Evolutionary conservation across 192 early-diverging fungal species (phyloP), one percentile per base, ranked within the genome.

Genomic region (Linnemannia exigua): DNA sequence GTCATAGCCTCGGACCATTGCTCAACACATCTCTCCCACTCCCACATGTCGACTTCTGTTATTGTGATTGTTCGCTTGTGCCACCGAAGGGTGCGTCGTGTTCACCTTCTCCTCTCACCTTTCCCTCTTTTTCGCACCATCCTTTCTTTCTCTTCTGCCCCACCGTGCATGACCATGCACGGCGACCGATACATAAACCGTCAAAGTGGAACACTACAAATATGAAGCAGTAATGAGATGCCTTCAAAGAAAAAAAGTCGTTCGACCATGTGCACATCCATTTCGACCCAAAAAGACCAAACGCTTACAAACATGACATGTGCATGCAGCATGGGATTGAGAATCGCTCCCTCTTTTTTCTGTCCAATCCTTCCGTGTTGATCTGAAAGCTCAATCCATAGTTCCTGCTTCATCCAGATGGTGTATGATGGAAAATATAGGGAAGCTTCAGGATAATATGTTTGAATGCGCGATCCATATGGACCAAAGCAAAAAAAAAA

Each of bases 301-400:
- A 75, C 28, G 70, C 77, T 71, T 72, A 71, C 77, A 79, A 61
- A 70, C 70, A 63, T 63, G 48, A 72, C 68, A 58, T 63, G 36
- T 71, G 70, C 69, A 47, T 72, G 77, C 58, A 63, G 58, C 77
- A 79, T 73, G 78, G 74, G 54, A 66, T 79, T 58, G 71, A 79
- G 58, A 73, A 73, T 73, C 78, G 70, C 61, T 72, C 66, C 70
- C 37, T 72, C 44, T 66, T 58, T 31, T 67, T 67, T 66, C 46
- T 44, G 31, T 77, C 20, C 68, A 70, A 70, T 66, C 63, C 28
- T 28, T 72, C 38, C 41, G 11, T 66, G 22, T 52, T 66, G n/a
- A 35, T 51, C 37, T 61, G 58, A 61, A 61, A 25, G 58, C 58
- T 31, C 58, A 63, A 25, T 31, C 58, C 58, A 63, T 31, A 31